Evolutionary conservation across 1,284 basidiomycete genomes (phyloP).

Genomic region (Athelia psychrophila): DNA sequence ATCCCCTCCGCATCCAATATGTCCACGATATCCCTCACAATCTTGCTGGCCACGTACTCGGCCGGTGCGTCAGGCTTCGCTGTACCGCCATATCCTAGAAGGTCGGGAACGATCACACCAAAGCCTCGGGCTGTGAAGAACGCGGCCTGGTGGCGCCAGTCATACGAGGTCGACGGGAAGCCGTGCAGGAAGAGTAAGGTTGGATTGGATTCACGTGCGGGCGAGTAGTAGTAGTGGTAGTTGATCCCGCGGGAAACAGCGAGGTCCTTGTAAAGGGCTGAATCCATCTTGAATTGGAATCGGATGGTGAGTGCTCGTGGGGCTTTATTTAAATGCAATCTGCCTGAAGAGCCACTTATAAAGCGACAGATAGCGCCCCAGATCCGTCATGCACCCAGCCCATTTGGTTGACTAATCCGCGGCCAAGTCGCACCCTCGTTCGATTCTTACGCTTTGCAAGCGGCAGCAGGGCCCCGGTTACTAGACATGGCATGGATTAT

Average conservation of each 20-base stretch:
- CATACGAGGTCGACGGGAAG: slow-evolving; percentile 41
- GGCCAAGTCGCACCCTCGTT: too few relatives aligned
- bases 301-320: too few relatives aligned
- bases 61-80: slow-evolving; percentile 12
- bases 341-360: too few relatives aligned
- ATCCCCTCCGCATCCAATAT: slow-evolving; percentile 25
- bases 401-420: too few relatives aligned
- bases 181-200: slow-evolving; percentile 45
- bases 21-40: slow-evolving; percentile 17
- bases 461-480: too few relatives aligned
- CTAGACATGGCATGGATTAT: too few relatives aligned
- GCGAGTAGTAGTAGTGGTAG: slow-evolving; percentile 35
- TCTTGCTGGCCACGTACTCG: slow-evolving; percentile 7
- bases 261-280: slow-evolving; percentile 27
- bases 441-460: too few relatives aligned
- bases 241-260: slow-evolving; percentile 32
- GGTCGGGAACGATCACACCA: slow-evolving; percentile 25
- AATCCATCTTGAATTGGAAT: too few relatives aligned
- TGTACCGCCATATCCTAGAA: slow-evolving; percentile 21
- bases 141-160: slow-evolving; percentile 43
- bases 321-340: too few relatives aligned
- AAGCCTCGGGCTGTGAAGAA: slow-evolving; percentile 35
- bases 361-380: too few relatives aligned
- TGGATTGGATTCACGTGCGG: slow-evolving; percentile 24
- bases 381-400: too few relatives aligned